A percentile compares a stretch with the other conserved stretches of the same genome.
phyloP scores from a whole-genome alignment of 2,329 filamentous ascomycete genomes.

The Phoma sp. region DNA sequence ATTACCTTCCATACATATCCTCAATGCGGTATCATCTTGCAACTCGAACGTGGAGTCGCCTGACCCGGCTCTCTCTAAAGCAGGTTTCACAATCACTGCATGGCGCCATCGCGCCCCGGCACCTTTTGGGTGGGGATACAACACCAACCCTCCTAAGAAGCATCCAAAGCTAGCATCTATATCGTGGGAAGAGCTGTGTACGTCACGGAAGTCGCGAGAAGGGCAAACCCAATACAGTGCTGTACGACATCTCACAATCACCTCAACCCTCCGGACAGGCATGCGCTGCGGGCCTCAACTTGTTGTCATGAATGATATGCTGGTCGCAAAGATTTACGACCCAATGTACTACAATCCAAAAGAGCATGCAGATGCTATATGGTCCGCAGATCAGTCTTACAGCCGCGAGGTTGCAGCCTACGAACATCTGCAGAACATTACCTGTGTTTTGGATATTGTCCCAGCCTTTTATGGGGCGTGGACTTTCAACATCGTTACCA shows the following conservation, averaged over 20 bases:
- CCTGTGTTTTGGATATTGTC: not conserved
- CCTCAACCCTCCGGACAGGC: not conserved
- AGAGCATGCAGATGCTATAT: not conserved
- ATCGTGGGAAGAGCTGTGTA: not conserved
- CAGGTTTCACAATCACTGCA: not conserved
- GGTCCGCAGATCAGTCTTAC: not conserved
- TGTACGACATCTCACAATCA: not conserved
- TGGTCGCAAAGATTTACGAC: slow-evolving; percentile 1
- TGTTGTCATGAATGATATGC: not conserved
- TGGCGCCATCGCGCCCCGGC: not conserved
- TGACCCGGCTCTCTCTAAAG: not conserved
- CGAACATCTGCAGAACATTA: not conserved
- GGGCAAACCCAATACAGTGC: not conserved
- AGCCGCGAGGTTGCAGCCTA: not conserved
- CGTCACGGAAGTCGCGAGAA: not conserved
- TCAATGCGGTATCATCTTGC: not conserved
- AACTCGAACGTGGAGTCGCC: not conserved
- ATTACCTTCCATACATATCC: not conserved
- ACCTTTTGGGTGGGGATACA: not conserved
- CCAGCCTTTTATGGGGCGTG: not conserved
- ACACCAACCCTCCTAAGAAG: not conserved
- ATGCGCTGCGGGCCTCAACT: not conserved
- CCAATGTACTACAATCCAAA: not conserved
- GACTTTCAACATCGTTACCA: not conserved
- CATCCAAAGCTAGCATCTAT: not conserved